Percentiles rank a stretch among this genome's conserved stretches.
Conservation (phyloP, 768 basidiomycete genomes). For the Boletus vinaceobasis region DNA sequence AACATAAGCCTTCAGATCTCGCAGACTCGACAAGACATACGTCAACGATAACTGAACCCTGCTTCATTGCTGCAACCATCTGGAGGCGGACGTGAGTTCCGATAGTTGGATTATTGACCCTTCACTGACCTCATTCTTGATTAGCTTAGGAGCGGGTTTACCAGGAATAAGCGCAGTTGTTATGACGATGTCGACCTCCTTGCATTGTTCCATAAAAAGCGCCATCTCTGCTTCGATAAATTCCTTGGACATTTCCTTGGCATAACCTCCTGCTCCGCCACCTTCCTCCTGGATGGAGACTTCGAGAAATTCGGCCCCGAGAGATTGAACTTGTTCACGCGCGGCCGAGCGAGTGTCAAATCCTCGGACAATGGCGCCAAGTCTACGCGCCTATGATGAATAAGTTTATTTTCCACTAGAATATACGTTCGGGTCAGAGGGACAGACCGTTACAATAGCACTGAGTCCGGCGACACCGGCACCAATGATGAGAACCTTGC, state of each 20-base stretch:
- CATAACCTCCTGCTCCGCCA: slow-evolving; percentile 79
- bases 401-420: not conserved
- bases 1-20: slow-evolving; percentile 12
- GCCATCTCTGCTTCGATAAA: slow-evolving; percentile 88
- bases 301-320: slow-evolving; percentile 89
- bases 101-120: not conserved
- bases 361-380: slow-evolving; percentile 85
- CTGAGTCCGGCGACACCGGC: slow-evolving; percentile 87
- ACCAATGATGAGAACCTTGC: slow-evolving; percentile 84
- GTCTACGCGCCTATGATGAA: slow-evolving; percentile 59
- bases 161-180: slow-evolving; percentile 88
- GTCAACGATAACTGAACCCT: slow-evolving; percentile 87
- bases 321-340: slow-evolving; percentile 85
- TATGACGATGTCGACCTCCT: slow-evolving; percentile 85
- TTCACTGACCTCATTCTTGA: slow-evolving; percentile 56
- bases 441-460: slow-evolving; percentile 75
- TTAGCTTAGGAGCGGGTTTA: slow-evolving; percentile 80
- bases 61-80: slow-evolving; percentile 90
- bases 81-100: slow-evolving; percentile 18
- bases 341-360: slow-evolving; percentile 86
- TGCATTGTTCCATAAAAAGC: slow-evolving; percentile 82
- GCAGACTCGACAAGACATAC: slow-evolving; percentile 17
- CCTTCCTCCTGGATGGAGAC: slow-evolving; percentile 79
- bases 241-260: slow-evolving; percentile 88
- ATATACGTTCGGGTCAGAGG: not conserved